Percentiles rank a stretch among this genome's conserved stretches.
Conservation (phyloP, 495 filamentous ascomycete genomes). For the Aspergillus sclerotioniger region DNA sequence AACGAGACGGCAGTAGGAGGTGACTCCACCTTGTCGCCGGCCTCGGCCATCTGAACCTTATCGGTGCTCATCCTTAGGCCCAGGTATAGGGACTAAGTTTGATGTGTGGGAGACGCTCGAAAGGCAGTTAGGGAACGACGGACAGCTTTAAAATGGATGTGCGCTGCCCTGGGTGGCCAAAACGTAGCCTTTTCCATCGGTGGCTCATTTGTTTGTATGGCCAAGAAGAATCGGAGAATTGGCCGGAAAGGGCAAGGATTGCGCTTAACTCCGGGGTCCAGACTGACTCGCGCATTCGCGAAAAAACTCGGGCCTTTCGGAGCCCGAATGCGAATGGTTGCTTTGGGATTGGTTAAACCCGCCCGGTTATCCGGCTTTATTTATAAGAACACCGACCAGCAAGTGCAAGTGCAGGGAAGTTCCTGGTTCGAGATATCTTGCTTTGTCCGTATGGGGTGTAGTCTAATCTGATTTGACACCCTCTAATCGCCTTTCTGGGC, state of each 20-base stretch:
- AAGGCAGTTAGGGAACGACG: neutral
- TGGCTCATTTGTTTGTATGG: neutral
- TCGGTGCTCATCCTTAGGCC: neutral
- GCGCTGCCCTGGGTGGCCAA: neutral
- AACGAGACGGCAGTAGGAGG: conserved; percentile 48
- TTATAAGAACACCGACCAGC: neutral
- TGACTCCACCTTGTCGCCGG: conserved; percentile 16
- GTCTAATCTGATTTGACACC: neutral
- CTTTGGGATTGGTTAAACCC: neutral
- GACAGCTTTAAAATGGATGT: neutral
- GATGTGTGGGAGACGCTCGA: neutral
- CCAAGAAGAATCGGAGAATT: neutral
- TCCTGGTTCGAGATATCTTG: neutral
- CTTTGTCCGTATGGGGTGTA: neutral
- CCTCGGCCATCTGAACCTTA: conserved; percentile 1
- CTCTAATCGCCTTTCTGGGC: neutral
- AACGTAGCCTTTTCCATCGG: neutral
- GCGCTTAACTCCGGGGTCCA: neutral
- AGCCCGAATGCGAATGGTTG: neutral
- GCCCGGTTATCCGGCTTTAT: neutral
- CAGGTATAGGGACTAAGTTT: neutral
- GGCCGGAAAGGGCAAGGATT: neutral
- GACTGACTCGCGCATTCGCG: neutral
- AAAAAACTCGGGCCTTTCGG: neutral
- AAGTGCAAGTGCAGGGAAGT: neutral